These are phyloP conservation scores for Alloascoidea hylecoeti DNA, from an alignment of 805 yeast species.

Conservation along the genomic window DNA sequence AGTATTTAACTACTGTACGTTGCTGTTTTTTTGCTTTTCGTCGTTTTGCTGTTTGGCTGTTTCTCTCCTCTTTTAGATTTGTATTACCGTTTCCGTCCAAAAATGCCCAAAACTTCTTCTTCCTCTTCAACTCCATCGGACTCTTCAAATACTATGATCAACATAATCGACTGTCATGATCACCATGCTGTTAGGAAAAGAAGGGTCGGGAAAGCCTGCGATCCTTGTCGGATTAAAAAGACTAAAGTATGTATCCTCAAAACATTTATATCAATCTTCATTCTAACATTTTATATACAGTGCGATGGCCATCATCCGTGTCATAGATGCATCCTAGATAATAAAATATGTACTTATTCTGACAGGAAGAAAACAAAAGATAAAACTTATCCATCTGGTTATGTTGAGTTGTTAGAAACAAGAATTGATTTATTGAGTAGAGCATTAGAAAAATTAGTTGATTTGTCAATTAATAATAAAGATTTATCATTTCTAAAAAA, in stretches of 20 bases:
- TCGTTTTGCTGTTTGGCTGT: too few species aligned
- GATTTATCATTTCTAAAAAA: constrained; percentile 10
- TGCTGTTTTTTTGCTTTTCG: too few species aligned
- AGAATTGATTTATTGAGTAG: constrained; percentile 36
- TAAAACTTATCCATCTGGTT: constrained; percentile 42
- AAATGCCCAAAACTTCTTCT: too few species aligned
- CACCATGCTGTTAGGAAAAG: constrained; percentile 12
- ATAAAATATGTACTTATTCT: constrained; percentile 42
- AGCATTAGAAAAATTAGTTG: constrained; percentile 25
- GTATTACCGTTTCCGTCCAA: too few species aligned
- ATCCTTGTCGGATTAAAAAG: constrained; percentile 28
- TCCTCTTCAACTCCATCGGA: too few species aligned
- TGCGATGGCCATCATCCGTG: constrained; percentile 36
- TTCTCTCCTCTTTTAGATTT: too few species aligned
- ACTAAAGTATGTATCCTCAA: constrained; percentile 12
- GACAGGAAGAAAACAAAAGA: constrained; percentile 38
- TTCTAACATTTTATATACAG: too few species aligned
- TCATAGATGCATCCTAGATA: constrained; percentile 34
- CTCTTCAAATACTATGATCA: too few species aligned
- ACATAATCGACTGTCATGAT: too few species aligned
- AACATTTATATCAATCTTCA: too few species aligned
- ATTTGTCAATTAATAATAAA: constrained; percentile 9
- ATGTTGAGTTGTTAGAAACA: constrained; percentile 49
- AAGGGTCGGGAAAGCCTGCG: constrained; percentile 28
- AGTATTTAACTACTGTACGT: too few species aligned